A percentile compares a stretch with the other conserved stretches of the same genome.
phyloP scores from a whole-genome alignment of 78 protist species.

The Creolimax fragrantissima region DNA sequence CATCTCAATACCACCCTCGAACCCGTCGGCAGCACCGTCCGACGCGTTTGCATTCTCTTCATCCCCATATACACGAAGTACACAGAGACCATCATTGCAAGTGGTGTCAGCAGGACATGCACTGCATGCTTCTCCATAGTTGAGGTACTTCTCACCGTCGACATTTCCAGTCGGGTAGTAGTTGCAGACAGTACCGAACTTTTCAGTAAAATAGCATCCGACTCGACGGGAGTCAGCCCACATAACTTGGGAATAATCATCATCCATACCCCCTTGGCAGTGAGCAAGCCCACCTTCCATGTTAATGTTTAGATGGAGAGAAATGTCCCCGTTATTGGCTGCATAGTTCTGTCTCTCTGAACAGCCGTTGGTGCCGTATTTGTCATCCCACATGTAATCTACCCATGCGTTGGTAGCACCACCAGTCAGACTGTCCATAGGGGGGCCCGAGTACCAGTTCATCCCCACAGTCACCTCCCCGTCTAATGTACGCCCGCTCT shows the following conservation, averaged over 20 bases:
- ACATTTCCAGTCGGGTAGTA: background rate
- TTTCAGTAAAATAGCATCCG: background rate
- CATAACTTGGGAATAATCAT: background rate
- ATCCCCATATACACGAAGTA: too few species aligned
- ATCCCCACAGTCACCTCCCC: background rate
- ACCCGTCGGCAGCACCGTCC: background rate
- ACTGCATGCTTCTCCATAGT: background rate
- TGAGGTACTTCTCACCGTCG: background rate
- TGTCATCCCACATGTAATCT: background rate
- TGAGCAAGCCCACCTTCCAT: too few species aligned
- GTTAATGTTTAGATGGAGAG: background rate
- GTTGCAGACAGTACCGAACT: background rate
- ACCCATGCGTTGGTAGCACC: background rate
- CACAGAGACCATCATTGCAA: background rate
- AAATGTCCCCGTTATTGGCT: background rate
- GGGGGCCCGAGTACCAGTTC: background rate
- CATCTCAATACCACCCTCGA: background rate
- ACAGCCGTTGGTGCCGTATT: background rate
- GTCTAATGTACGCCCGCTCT: background rate
- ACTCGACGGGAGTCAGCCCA: background rate
- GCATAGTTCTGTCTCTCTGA: background rate
- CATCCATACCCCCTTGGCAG: background rate
- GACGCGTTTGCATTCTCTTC: background rate
- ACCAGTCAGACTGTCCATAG: background rate
- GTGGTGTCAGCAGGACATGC: background rate